These are phyloP conservation scores for Botrytis tulipae DNA, from an alignment of 2,329 filamentous ascomycete genomes.

Conservation along the genomic window DNA sequence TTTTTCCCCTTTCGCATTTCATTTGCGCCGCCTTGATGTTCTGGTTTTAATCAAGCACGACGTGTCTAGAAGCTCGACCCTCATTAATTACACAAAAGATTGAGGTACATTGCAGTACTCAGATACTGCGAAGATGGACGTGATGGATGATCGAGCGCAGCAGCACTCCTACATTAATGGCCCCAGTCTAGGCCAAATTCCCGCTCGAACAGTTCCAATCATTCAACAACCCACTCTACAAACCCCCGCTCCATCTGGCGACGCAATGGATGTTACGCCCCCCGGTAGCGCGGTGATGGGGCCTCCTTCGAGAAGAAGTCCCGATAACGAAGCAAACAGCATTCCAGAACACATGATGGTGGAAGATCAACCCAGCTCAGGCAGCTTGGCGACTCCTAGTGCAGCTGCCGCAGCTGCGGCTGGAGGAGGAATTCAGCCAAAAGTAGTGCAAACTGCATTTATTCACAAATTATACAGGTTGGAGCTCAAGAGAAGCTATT, in stretches of 20 bases:
- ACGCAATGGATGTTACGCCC: constrained; percentile 61
- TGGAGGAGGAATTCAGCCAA: constrained; percentile 83
- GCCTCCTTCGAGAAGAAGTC: constrained; percentile 37
- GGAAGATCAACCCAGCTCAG: constrained; percentile 41
- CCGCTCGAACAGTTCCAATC: constrained; percentile 52
- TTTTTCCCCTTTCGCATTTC: constrained; percentile 10
- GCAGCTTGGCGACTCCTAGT: constrained; percentile 36
- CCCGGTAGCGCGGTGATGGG: constrained; percentile 45
- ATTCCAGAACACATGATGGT: constrained; percentile 35
- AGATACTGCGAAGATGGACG: constrained; percentile 38
- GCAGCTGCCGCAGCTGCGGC: constrained; percentile 54
- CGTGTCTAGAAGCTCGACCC: constrained; percentile 3
- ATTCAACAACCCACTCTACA: constrained; percentile 56
- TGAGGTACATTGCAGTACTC: constrained; percentile 12
- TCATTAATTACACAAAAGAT: constrained; percentile 5
- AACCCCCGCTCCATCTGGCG: constrained; percentile 57
- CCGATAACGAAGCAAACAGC: constrained; percentile 39
- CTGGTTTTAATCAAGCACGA: constrained; percentile 1
- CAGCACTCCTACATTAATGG: constrained; percentile 34
- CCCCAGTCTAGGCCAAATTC: constrained; percentile 30
- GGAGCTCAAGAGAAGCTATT: constrained; percentile 38
- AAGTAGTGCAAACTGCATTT: constrained; percentile 97
- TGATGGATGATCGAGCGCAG: constrained; percentile 36
- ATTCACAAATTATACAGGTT: constrained; percentile 99
- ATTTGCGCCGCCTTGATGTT: background rate